Evolutionary conservation across 192 early-diverging fungal genomes (phyloP), one percentile per base, ranked within the genome.

Genomic region (Backusella sp.): DNA sequence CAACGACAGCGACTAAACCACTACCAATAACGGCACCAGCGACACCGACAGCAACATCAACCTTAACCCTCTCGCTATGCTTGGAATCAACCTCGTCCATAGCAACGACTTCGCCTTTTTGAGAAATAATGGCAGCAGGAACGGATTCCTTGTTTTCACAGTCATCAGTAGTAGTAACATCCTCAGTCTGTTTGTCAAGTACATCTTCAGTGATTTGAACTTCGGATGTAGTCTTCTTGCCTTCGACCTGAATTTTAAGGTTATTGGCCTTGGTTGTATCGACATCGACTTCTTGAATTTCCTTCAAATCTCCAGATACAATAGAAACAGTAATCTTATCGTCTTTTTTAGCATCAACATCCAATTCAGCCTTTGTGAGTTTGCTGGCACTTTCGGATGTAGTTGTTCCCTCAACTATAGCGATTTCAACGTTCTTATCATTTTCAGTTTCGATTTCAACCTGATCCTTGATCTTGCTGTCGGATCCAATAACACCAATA

Each of bases 281-380:
- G 7, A 52, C 26, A 66, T n/a, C 76, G 32, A 35, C 12, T 56
- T 77, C 68, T 9, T 70, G 39, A n/a, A 26, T 46, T 14, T 68
- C 68, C 6, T 49, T 68, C 34, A 56, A 21, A 7, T 30, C 23
- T 17, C 49, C 39, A 14, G 70, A 28, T 32, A 71, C 21, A 28
- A 39, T 28, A n/a, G 26, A 42, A 14, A 49, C 28, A 49, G 39
- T 28, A 6, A 26, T 6, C 2, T 9, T 26, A 14, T 41, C 17
- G 7, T 19, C 14, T 1, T 69, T 36, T 7, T 9, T 11, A 21
- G 39, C 21, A 69, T 36, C 36, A 11, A 39, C 1, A 11, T 36
- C 14, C 15, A 71, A 14, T 17, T 71, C 39, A 28, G 23, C 26
- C 8, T 42, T 71, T 15, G 42, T 15, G 14, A 19, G 0, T 17